These are phyloP conservation scores for Serpula lacrymans DNA, from an alignment of 768 basidiomycete genomes.

Conservation along the genomic window DNA sequence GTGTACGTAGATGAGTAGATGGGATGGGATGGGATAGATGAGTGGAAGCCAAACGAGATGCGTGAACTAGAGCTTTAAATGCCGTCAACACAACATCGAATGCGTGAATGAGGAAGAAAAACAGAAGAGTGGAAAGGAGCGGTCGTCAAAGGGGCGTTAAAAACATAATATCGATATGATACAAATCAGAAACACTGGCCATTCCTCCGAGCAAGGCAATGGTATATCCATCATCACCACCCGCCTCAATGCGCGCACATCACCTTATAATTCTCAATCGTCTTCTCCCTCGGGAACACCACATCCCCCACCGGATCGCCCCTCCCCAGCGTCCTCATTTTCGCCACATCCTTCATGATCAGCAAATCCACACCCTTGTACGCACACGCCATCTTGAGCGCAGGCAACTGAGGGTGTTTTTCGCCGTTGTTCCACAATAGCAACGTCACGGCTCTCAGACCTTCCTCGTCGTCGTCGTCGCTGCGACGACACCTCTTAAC, in stretches of 20 bases:
- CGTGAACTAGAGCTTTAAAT: too few relatives aligned
- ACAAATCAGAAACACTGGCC: slow-evolving; percentile 2
- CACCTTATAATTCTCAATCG: slow-evolving; percentile 11
- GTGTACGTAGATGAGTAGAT: too few relatives aligned
- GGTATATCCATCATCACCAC: too few relatives aligned
- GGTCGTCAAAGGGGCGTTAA: not conserved
- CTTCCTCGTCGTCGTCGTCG: slow-evolving; percentile 38
- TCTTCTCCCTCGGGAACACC: slow-evolving; percentile 13
- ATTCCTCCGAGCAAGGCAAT: too few relatives aligned
- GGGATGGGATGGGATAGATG: too few relatives aligned
- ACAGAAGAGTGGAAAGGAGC: slow-evolving; percentile 3
- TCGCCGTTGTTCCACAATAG: slow-evolving; percentile 53
- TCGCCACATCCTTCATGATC: slow-evolving; percentile 47
- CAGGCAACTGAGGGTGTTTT: slow-evolving; percentile 46
- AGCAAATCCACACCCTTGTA: slow-evolving; percentile 54
- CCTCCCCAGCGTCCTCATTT: slow-evolving; percentile 46
- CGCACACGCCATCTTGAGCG: slow-evolving; percentile 63
- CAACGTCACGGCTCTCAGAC: slow-evolving; percentile 51
- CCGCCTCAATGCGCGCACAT: too few relatives aligned
- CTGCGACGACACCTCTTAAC: too few relatives aligned
- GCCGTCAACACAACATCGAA: too few relatives aligned
- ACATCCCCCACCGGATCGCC: slow-evolving; percentile 16
- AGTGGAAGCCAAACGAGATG: too few relatives aligned
- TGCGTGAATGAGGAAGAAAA: too few relatives aligned
- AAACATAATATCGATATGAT: not conserved